A percentile compares a stretch with the other conserved stretches of the same genome.
phyloP scores from a whole-genome alignment of 1,139 yeast species.

The Yamadazyma atlantica region DNA sequence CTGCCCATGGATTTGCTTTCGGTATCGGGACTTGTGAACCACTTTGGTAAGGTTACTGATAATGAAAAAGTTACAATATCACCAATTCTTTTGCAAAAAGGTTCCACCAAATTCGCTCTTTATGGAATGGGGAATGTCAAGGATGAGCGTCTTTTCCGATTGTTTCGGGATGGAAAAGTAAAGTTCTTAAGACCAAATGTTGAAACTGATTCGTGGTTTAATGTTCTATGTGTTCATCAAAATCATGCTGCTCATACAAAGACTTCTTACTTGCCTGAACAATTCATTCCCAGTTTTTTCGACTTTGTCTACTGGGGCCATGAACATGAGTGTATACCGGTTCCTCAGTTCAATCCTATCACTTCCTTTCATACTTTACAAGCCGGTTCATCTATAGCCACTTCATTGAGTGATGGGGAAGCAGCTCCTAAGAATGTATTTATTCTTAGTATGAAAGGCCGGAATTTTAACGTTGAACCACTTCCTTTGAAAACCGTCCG shows the following conservation, averaged over 20 bases:
- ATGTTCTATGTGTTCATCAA: slow-evolving; percentile 87
- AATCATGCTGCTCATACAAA: slow-evolving; percentile 79
- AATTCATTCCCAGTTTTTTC: slow-evolving; percentile 74
- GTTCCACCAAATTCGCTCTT: slow-evolving; percentile 75
- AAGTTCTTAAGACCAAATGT: slow-evolving; percentile 71
- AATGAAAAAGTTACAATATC: slow-evolving; percentile 71
- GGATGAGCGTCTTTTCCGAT: slow-evolving; percentile 82
- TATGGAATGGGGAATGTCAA: slow-evolving; percentile 89
- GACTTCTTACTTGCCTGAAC: slow-evolving; percentile 82
- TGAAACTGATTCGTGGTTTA: slow-evolving; percentile 72
- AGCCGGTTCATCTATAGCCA: slow-evolving; percentile 94
- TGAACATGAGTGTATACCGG: slow-evolving; percentile 91
- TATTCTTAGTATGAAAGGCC: slow-evolving; percentile 61
- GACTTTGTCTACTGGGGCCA: slow-evolving; percentile 95
- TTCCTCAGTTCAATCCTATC: slow-evolving; percentile 62
- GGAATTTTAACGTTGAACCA: slow-evolving; percentile 61
- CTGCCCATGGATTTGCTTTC: slow-evolving; percentile 86
- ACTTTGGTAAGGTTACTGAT: slow-evolving; percentile 81
- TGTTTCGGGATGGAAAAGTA: slow-evolving; percentile 79
- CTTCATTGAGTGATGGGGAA: slow-evolving; percentile 87
- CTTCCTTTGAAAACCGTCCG: slow-evolving; percentile 71
- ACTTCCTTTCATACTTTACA: slow-evolving; percentile 80
- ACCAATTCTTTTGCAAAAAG: slow-evolving; percentile 85
- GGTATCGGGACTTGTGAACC: slow-evolving; percentile 81
- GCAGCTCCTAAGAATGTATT: slow-evolving; percentile 73